phyloP scores from a whole-genome alignment of 805 yeast species.

The Wickerhamiella galacta region DNA sequence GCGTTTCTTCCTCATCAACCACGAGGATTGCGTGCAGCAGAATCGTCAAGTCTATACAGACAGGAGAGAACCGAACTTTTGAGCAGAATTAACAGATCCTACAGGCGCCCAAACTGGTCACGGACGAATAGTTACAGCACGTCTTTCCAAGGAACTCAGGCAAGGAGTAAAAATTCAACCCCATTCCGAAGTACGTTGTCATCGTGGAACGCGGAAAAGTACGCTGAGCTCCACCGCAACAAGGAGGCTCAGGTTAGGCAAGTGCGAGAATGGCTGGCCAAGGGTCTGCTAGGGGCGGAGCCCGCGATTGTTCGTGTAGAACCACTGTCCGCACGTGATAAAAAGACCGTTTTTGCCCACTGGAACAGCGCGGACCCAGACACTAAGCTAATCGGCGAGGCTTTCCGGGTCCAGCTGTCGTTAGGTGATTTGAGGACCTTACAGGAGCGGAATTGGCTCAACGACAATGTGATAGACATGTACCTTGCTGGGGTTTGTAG shows the following conservation, averaged over 20 bases:
- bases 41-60: too few relatives aligned
- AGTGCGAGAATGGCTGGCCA: neutral
- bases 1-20: too few relatives aligned
- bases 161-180: too few relatives aligned
- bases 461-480: constrained; percentile 79
- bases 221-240: constrained; percentile 2
- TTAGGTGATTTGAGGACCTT: constrained; percentile 58
- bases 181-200: neutral
- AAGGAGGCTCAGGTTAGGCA: constrained; percentile 1
- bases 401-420: constrained; percentile 36
- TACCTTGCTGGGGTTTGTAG: constrained; percentile 42
- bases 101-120: too few relatives aligned
- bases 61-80: too few relatives aligned
- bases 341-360: neutral
- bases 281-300: neutral
- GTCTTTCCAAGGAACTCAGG: too few relatives aligned
- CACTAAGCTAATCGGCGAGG: constrained; percentile 4
- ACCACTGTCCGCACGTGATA: neutral
- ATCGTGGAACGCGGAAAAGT: neutral
- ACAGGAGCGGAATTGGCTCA: constrained; percentile 62
- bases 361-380: neutral
- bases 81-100: too few relatives aligned
- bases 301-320: neutral
- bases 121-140: too few relatives aligned
- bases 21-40: too few relatives aligned